Base-by-base conservation (phyloP, 2,329 filamentous ascomycete genomes). In the Stagonosporopsis chrysanthemi region DNA sequence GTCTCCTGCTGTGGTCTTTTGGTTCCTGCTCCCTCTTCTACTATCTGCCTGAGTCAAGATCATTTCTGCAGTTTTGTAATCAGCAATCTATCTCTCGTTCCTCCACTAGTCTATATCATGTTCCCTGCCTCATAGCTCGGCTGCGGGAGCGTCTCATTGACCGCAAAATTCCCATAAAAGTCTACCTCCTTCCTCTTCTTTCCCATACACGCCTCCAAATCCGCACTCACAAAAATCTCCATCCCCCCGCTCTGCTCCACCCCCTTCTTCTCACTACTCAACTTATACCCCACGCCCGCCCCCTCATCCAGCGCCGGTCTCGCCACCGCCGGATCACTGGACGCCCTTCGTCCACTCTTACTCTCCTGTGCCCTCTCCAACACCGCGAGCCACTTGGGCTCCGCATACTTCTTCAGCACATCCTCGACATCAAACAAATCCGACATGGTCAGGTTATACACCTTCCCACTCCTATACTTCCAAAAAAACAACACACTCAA, bases 391-490 rank as follows among this genome's bases (percentile, higher is more conserved):
- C 72, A 75, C 15, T 66, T 61, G 7, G 67, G 62, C 44, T 76
- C 72, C 0, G 70, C 73, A 38, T 71, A 68, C 8, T 65, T 63
- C 46, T 74, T 75, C 56, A 75, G 70, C 2, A 73, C 65, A 8
- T 74, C 72, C 40, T 75, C 72, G 3, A 75, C 61, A 39, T 75
- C 72, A 42, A 75, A 76, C 0, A 75, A 56, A 48, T 76, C 72
- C 39, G 70, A 65, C 71, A 76, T 74, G 14, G 70, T 73, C 2
- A 76, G 63, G 15, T 61, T 61, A 51, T 76, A 74, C 52, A 68
- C 62, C 54, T 74, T 75, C 2, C 72, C 72, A 3, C 66, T 70
- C 8, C 66, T 59, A 11, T 66, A 67, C 57, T 69, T 72, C 73
- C 73, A 76, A 51, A 72, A 76, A 51, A 75, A 76, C 3, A 75